phyloP scores from a whole-genome alignment of 2,329 filamentous ascomycete genomes.

The Talaromyces atroroseus region DNA sequence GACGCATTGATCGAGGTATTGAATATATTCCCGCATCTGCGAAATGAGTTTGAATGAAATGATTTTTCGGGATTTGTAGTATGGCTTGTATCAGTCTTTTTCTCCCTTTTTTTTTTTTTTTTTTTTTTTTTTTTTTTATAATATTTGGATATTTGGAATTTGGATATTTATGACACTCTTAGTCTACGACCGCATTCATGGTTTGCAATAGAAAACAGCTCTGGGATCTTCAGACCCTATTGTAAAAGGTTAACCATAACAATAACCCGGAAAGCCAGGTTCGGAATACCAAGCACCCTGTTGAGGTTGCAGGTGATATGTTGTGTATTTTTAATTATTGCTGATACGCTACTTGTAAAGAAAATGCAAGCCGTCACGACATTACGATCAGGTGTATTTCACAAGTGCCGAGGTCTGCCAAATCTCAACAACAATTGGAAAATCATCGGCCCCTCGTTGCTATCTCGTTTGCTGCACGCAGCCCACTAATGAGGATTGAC shows the following conservation, averaged over 20 bases:
- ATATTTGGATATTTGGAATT: too few species aligned
- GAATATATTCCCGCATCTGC: conserved; percentile 18
- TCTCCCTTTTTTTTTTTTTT: background rate
- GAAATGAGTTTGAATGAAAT: background rate
- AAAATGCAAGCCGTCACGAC: background rate
- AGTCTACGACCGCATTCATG: too few species aligned
- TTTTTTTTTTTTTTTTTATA: too few species aligned
- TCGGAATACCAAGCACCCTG: too few species aligned
- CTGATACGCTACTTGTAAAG: background rate
- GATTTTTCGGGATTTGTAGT: background rate
- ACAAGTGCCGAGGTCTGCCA: conserved; percentile 4
- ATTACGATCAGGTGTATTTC: background rate
- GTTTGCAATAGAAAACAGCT: too few species aligned
- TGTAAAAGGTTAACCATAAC: too few species aligned
- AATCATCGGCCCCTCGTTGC: too few species aligned
- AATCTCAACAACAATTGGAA: background rate
- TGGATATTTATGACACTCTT: too few species aligned
- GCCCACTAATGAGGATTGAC: too few species aligned
- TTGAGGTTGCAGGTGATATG: background rate
- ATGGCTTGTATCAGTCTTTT: background rate
- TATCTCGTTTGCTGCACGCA: too few species aligned
- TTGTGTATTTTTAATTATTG: background rate
- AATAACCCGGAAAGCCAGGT: too few species aligned
- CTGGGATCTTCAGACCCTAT: too few species aligned
- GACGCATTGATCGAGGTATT: conserved; percentile 29